Evolutionary conservation across 345 rosid species (phyloP).

Genomic region (Triadica sebifera): DNA sequence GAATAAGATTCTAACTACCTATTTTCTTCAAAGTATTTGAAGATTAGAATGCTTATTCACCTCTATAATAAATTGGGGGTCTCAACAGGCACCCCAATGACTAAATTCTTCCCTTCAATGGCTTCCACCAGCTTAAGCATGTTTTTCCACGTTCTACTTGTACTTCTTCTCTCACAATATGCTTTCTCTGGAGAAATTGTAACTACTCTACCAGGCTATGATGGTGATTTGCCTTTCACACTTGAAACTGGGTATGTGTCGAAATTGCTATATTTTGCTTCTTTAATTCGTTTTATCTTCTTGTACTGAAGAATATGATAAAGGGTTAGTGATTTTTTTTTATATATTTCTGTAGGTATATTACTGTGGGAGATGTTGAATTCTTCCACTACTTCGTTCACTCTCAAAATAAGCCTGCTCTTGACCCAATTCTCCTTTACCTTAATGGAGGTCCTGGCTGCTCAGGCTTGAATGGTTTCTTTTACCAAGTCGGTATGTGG

Average conservation of each 20-base stretch:
- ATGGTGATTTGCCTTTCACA: conserved; percentile 31
- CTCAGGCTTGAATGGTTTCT: conserved; percentile 29
- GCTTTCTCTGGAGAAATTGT: conserved; percentile 18
- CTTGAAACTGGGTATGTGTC: conserved; percentile 34
- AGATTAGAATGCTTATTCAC: not conserved
- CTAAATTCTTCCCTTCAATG: not conserved
- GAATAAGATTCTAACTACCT: too few relatives aligned
- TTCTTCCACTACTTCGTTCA: conserved; percentile 36
- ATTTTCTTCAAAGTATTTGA: not conserved
- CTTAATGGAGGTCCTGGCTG: conserved; percentile 40
- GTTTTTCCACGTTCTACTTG: not conserved
- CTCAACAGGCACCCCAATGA: not conserved
- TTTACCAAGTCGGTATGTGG: conserved; percentile 31
- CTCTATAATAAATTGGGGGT: not conserved
- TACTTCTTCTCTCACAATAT: conserved; percentile 11
- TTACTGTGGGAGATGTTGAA: conserved; percentile 27
- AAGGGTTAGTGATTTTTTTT: not conserved
- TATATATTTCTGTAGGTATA: conserved; percentile 16
- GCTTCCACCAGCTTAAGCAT: not conserved
- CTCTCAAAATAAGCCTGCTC: conserved; percentile 26
- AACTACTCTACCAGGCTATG: conserved; percentile 21
- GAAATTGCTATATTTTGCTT: not conserved
- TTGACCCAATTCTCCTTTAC: conserved; percentile 33
- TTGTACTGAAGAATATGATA: not conserved
- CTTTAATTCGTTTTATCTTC: too few relatives aligned